A percentile compares a stretch with the other conserved stretches of the same genome.
Conservation (phyloP, 441 rosid species). For the Bruguiera hainesii region DNA sequence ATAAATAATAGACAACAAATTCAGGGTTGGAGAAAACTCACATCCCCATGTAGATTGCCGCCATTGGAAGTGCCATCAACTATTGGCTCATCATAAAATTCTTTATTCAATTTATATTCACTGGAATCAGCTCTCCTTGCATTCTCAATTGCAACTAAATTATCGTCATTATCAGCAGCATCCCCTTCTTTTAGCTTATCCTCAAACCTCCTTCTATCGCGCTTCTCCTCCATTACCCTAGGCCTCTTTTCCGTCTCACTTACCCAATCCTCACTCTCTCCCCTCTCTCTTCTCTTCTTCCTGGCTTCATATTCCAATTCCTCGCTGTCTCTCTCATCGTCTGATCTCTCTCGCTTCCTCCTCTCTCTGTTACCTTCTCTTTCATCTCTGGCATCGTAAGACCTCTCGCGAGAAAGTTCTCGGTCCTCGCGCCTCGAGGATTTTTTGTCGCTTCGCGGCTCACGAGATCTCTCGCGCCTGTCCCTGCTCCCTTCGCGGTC, state of each 20-base stretch:
- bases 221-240: conserved; percentile 43
- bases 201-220: conserved; percentile 52
- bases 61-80: conserved; percentile 19
- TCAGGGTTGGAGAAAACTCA: conserved; percentile 30
- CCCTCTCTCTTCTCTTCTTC: conserved; percentile 58
- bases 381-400: conserved; percentile 24
- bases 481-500: conserved; percentile 42
- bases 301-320: conserved; percentile 25
- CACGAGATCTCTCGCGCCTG: conserved; percentile 48
- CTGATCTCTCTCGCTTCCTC: conserved; percentile 31
- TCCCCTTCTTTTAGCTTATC: conserved; percentile 43
- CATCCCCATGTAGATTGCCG: conserved; percentile 39
- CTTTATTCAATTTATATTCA: conserved; percentile 34
- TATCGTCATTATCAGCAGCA: not conserved
- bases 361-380: conserved; percentile 20
- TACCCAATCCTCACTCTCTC: conserved; percentile 41
- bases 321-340: conserved; percentile 23
- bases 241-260: conserved; percentile 40
- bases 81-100: conserved; percentile 23
- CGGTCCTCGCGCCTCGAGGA: conserved; percentile 24
- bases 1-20: not conserved
- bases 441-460: conserved; percentile 20
- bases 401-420: conserved; percentile 15
- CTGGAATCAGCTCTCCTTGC: conserved; percentile 13
- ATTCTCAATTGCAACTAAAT: conserved; percentile 6